Base-by-base conservation (phyloP, 208 protist species). In the Endotrypanum monterogeii region DNA sequence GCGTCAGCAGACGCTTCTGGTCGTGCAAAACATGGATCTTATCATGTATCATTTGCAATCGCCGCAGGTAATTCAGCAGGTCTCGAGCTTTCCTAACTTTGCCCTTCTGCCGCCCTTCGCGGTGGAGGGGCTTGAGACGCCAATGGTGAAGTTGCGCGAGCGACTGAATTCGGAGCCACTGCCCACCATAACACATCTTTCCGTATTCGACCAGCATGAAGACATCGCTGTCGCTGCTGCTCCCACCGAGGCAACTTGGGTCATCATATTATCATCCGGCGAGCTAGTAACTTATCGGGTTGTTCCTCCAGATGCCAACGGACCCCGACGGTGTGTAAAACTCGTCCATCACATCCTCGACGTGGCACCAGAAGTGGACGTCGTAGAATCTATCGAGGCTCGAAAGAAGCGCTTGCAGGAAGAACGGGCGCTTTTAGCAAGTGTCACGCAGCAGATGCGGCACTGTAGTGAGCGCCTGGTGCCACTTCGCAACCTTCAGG, bases 241-340 rank as follows among this genome's bases (percentile, higher is more conserved):
- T 25, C 72, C 70, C 8, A 83, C 73, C 9, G 67, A 74, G 71
- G 62, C 69, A 30, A 83, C 89, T 39, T 72, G 95, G 12, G 61
- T 92, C 23, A 35, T 93, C 6, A 84, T 95, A 61, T 79, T 89
- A 23, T 83, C 85, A 32, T 88, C 84, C 6, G 93, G 93, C 23
- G 93, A 97, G 76, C 71, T 97, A 18, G 70, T 91, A 6, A 91
- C 88, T 2, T 97, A 97, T 76, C 79, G 79, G 6, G 60, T 95
- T 1, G 54, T 89, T 1, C 60, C 56, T 3, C 44, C 63, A 0
- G 89, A 91, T 65, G 30, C 51, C 46, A 74, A 85, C 74, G 88
- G 78, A 1, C 83, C 83, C 14, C 81, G 80, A 18, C 86, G 93
- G 16, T 80, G 94, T 18, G 63, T 92, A n/a, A 97, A 97, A 74